Evolutionary conservation across 257 asterid species (phyloP).

Genomic region (Oldenlandia corymbosa): DNA sequence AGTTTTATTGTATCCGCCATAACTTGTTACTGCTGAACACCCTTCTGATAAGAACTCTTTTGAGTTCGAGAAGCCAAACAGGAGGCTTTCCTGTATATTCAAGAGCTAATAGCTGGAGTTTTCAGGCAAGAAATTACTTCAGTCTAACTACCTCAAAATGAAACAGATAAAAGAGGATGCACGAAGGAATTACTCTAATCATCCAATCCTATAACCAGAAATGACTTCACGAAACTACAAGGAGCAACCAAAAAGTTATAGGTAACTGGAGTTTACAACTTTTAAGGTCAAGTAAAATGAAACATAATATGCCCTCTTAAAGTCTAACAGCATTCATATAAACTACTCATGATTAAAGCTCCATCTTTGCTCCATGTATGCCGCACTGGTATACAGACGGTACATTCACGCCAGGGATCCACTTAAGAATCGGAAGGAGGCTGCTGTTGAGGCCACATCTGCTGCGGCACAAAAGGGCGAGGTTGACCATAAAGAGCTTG

Average conservation of each 20-base stretch:
- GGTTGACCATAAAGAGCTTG: constrained; percentile 71
- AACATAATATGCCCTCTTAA: neutral
- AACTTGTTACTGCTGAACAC: too few relatives aligned
- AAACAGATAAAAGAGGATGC: neutral
- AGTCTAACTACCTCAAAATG: too few relatives aligned
- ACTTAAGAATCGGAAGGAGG: constrained; percentile 72
- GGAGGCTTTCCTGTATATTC: too few relatives aligned
- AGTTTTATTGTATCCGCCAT: too few relatives aligned
- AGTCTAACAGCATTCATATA: neutral
- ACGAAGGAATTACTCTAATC: too few relatives aligned
- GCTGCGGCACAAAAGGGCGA: constrained; percentile 81
- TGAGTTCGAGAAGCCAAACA: too few relatives aligned
- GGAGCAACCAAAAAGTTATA: neutral
- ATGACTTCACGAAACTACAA: neutral
- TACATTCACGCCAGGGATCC: constrained; percentile 19
- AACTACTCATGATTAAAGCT: neutral
- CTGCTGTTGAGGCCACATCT: constrained; percentile 86
- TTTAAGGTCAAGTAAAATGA: neutral
- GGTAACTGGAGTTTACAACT: neutral
- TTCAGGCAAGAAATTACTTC: too few relatives aligned
- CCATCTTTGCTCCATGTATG: neutral
- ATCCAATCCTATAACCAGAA: neutral
- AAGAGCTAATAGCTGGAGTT: too few relatives aligned
- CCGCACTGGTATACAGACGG: neutral
- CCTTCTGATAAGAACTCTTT: too few relatives aligned